These are phyloP conservation scores for Geosiphon pyriformis DNA, from an alignment of 192 early-diverging fungal genomes.

Conservation along the genomic window DNA sequence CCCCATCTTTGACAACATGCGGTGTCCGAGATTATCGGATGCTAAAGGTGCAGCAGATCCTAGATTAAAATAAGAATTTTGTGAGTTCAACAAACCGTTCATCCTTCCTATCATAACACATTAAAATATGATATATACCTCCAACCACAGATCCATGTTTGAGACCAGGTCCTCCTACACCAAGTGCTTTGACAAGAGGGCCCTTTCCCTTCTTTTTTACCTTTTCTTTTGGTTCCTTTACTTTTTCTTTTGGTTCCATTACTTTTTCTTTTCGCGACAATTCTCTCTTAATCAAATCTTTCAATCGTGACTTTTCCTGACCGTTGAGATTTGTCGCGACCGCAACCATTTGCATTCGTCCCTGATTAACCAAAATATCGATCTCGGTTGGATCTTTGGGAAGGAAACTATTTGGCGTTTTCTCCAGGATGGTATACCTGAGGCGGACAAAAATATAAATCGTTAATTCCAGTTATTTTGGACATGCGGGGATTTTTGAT, in stretches of 20 bases:
- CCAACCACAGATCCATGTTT: not conserved
- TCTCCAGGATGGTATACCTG: not conserved
- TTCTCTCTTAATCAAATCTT: too few relatives aligned
- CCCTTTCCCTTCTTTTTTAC: too few relatives aligned
- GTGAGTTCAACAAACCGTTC: too few relatives aligned
- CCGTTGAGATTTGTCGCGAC: not conserved
- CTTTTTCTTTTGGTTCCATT: too few relatives aligned
- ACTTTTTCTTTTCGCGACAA: too few relatives aligned
- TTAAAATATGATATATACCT: not conserved
- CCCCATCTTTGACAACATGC: not conserved
- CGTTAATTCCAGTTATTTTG: too few relatives aligned
- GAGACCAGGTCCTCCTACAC: too few relatives aligned
- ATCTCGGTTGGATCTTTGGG: not conserved
- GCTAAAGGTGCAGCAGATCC: not conserved
- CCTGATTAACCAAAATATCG: not conserved
- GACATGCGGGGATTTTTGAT: not conserved
- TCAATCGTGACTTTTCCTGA: not conserved
- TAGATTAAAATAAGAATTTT: not conserved
- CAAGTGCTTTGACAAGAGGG: too few relatives aligned
- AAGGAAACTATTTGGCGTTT: not conserved
- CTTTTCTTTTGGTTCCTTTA: too few relatives aligned
- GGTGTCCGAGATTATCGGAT: not conserved
- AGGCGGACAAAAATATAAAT: too few relatives aligned
- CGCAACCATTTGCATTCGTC: not conserved
- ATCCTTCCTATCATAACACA: not conserved